Base-by-base conservation (phyloP, 1,284 basidiomycete genomes). In the Heterobasidion parviporum region DNA sequence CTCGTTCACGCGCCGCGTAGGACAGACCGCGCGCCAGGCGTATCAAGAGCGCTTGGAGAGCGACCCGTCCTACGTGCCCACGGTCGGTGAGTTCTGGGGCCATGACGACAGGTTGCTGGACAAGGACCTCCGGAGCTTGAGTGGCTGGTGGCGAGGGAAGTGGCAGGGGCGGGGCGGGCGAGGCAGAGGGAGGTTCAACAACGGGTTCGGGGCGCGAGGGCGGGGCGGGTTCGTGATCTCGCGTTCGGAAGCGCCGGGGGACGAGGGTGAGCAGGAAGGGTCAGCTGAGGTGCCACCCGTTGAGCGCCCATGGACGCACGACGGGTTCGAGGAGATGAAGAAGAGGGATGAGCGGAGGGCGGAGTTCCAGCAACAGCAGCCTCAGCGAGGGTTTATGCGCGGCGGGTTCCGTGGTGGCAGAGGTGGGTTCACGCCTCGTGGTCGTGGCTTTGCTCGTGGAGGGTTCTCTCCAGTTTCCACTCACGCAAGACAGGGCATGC, bases 11-110 rank as follows among this genome's bases (percentile, higher is more conserved):
- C 79, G 78, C 14, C 68, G 73, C 44, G 64, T 72, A 14, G 81
- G 79, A 33, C 82, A 84, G 59, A 77, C 79, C 26, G 85, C 82
- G 44, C 83, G 86, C 47, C 86, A 90, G 64, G 85, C 82, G 26
- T 92, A 92, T 67, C 85, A 89, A 62, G 79, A 88, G 58, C 81
- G 85, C 36, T 74, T 92, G 26, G 86, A 88, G 61, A 77, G 73
- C 18, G 92, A 95, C 68, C 92, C 92, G 1, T 89, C 90, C 1
- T 92, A 85, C 65, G 87, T 91, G 34, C 92, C 92, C 20, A 87
- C 83, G 32, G 87, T 93, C 12, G 92, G 92, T 58, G 85, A 87
- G 59, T 95, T 94, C 65, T 95, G 91, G 92, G 86, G 89, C 8
- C 93, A 94, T 65, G 92, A 94, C 67, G 91, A 94, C 68, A 84